Conservation (phyloP, 1,284 basidiomycete genomes). For the Trichosporon sp. region DNA sequence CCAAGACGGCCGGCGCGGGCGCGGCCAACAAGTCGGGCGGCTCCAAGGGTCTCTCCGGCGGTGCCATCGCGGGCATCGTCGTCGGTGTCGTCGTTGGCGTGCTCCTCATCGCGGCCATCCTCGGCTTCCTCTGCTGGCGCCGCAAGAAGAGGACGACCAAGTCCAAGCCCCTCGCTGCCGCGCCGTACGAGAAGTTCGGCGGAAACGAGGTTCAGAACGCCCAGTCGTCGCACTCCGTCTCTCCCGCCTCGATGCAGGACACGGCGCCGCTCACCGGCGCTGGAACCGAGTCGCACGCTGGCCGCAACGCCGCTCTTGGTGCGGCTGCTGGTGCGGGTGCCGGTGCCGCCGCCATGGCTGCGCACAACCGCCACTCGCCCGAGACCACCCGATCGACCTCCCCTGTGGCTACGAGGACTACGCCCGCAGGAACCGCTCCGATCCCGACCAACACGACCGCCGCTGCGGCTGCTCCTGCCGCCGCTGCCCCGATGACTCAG, state of each 20-base stretch:
- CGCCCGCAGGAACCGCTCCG: not conserved
- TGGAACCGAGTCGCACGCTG: constrained; percentile 2
- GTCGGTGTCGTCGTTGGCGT: constrained; percentile 50
- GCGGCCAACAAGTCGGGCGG: constrained; percentile 24
- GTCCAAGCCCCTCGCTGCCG: constrained; percentile 11
- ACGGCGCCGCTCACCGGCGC: not conserved
- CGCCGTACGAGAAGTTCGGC: constrained; percentile 16
- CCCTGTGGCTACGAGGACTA: not conserved
- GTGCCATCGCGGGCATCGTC: constrained; percentile 52
- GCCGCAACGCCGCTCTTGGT: constrained; percentile 6
- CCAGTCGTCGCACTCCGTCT: not conserved
- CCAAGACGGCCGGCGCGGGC: constrained; percentile 30
- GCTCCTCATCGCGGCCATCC: constrained; percentile 40
- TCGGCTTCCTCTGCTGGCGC: constrained; percentile 40
- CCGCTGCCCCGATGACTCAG: not conserved
- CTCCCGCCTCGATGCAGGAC: not conserved
- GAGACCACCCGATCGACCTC: not conserved
- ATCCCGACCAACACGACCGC: constrained; percentile 14
- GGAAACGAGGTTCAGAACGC: not conserved
- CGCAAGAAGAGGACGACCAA: constrained; percentile 28
- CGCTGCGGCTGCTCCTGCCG: not conserved
- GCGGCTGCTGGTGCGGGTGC: constrained; percentile 17
- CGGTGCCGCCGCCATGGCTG: constrained; percentile 15
- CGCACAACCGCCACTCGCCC: not conserved
- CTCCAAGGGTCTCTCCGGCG: constrained; percentile 38